Base-by-base conservation (phyloP, 1,284 basidiomycete species). In the Lentinula novae-zelandiae region DNA sequence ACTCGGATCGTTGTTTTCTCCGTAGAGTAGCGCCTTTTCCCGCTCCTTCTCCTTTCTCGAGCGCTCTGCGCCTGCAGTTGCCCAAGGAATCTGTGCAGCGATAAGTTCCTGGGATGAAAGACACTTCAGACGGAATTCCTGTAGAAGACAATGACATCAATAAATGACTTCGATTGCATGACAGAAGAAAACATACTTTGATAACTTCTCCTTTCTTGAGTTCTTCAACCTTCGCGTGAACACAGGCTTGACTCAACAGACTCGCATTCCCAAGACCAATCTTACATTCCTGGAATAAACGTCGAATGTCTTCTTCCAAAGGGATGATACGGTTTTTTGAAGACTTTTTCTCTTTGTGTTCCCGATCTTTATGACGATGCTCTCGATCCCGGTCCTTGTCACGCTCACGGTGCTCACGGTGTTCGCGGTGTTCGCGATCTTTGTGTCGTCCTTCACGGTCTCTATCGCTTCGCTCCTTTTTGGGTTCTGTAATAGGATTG, bases 51-150 rank as follows among this genome's bases (percentile, higher is more conserved):
- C 72, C 15, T 57, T 65, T 34, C 84, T 74, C 5, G 84, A 87
- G 40, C 81, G 82, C 67, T 90, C 90, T 1, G 91, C 90, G 20
- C 83, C 80, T 3, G 90, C 84, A 17, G 83, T 82, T 4, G 92
- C 92, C 91, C 91, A 93, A 9, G 86, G 82, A 59, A 92, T 90
- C 71, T 91, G 88, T 7, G 86, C 83, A 64, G 77, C 84, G 36
- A 92, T 84, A 17, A 92, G 77, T 60, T 90, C 90, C 69, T 90
- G 88, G 2, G 88, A 90, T 5, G 81, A 78, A 20, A 81, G 78
- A 69, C 89, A 92, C 68, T 91, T 89, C 12, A 72, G 66, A 63
- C 87, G 82, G 68, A 92, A 92, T 73, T 92, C 90, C 89, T 92
- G 53, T 53, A 62, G 12, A 40, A 27, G 22, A 22, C 7, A 9